Conservation (phyloP, 352 stramenopile species). For the Globisporangium perplexum region DNA sequence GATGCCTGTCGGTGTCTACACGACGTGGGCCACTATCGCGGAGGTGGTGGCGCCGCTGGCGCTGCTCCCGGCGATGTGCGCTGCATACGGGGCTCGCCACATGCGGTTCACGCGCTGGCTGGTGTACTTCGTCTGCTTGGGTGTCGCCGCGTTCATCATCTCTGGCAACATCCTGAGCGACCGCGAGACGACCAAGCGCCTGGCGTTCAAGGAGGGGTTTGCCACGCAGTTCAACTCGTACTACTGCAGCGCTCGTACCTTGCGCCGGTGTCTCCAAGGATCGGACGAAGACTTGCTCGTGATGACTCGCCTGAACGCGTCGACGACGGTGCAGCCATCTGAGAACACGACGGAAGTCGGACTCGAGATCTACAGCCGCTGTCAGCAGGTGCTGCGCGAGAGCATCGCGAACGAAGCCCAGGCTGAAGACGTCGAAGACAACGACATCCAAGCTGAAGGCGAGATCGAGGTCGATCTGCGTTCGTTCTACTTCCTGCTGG, state of each 20-base stretch:
- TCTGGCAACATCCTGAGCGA: not conserved
- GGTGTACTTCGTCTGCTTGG: not conserved
- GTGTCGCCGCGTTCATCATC: not conserved
- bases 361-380: not conserved
- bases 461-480: no score
- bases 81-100: not conserved
- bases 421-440: not conserved
- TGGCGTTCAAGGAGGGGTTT: not conserved
- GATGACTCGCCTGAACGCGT: not conserved
- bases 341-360: not conserved
- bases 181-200: not conserved
- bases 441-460: not conserved
- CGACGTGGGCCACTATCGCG: not conserved
- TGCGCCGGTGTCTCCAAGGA: conserved; percentile 1
- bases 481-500: not conserved
- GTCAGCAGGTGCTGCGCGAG: not conserved
- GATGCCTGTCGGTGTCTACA: not conserved
- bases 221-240: conserved; percentile 1
- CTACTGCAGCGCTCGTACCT: not conserved
- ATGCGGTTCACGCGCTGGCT: not conserved
- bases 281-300: not conserved
- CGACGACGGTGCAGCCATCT: not conserved
- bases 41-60: not conserved
- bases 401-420: not conserved
- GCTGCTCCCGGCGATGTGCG: not conserved